Evolutionary conservation across 805 yeast genomes (phyloP).

Genomic region (Spathaspora passalidarum): DNA sequence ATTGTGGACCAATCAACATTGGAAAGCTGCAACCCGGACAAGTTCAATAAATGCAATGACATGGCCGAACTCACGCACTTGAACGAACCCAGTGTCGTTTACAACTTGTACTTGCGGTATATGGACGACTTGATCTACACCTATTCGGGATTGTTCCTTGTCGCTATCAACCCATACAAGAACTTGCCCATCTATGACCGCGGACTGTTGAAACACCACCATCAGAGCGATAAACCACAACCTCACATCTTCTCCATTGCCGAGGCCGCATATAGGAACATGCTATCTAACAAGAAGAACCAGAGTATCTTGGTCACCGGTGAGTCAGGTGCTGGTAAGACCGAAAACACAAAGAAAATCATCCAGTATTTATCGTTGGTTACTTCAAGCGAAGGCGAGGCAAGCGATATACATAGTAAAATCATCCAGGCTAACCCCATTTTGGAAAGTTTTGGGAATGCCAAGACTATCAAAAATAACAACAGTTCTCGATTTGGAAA

Average conservation of each 20-base stretch:
- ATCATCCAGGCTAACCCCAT: conserved; percentile 94
- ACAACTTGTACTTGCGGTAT: conserved; percentile 78
- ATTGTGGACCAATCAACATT: conserved; percentile 41
- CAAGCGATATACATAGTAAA: conserved; percentile 65
- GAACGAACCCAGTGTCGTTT: conserved; percentile 93
- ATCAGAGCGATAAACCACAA: conserved; percentile 34
- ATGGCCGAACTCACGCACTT: conserved; percentile 94
- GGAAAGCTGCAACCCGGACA: conserved; percentile 80
- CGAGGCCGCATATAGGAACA: conserved; percentile 77
- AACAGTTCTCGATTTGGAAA: conserved; percentile 97
- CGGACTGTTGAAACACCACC: conserved; percentile 56
- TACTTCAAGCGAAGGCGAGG: conserved; percentile 28
- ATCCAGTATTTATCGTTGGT: conserved; percentile 87
- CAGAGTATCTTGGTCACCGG: conserved; percentile 97
- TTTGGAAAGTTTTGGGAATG: conserved; percentile 93
- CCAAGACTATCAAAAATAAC: conserved; percentile 90
- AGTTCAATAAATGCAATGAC: conserved; percentile 87
- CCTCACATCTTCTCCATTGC: conserved; percentile 91
- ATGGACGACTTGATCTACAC: conserved; percentile 80
- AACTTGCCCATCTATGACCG: conserved; percentile 66
- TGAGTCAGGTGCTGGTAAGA: conserved; percentile 98
- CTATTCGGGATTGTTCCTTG: conserved; percentile 90
- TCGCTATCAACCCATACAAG: conserved; percentile 92
- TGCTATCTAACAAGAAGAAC: conserved; percentile 65
- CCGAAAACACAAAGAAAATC: conserved; percentile 94